Base-by-base conservation (phyloP, 2,329 filamentous ascomycete species). In the Magnaporthiopsis rhizophila region DNA sequence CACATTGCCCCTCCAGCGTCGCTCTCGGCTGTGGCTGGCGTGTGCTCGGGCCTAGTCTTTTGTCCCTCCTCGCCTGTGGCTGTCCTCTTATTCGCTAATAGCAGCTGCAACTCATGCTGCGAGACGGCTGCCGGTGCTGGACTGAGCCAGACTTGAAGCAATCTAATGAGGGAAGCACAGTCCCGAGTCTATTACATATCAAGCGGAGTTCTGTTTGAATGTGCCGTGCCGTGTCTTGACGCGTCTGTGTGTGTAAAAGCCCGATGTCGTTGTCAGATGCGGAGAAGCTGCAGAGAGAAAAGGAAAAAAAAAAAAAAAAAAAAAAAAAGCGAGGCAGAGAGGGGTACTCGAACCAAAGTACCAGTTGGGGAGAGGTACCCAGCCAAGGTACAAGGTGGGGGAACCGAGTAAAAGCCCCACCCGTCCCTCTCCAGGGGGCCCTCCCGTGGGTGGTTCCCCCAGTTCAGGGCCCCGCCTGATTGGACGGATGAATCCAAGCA, bases 401-500 rank as follows among this genome's bases (percentile, higher is more conserved):
- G 2, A 28, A 12, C 24, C n/a, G 11, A 58, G 57, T 12, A 12
- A 12, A 8, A 8, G 45, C 21, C 45, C 45, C 45, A 53, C 45
- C 45, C 8, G 45, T n/a, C 21, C 36, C 45, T 53, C 45, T 9
- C 18, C 18, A 53, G 9, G 21, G 45, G 45, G 18, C 45, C 45
- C 45, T 53, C 7, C 45, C n/a, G 45, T 21, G 7, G 45, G 36
- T 38, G 13, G 57, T 26, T 21, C 28, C 56, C 56, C 28, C 24
- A 58, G 57, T 5, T 18, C 57, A 58, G 26, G 2, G 28, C 57
- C 28, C 26, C 57, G 57, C 24, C 38, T 60, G 62, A 71, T 72
- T 71, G 69, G 68, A 63, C 59, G 67, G 65, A 63, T 64, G 57
- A 63, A 61, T 59, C 26, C 28, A 59, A 34, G 34, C 59, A 62